Evolutionary conservation across 768 basidiomycete species (phyloP), one percentile per base, ranked within the genome.

Genomic region (Naganishia vaughanmartiniae): DNA sequence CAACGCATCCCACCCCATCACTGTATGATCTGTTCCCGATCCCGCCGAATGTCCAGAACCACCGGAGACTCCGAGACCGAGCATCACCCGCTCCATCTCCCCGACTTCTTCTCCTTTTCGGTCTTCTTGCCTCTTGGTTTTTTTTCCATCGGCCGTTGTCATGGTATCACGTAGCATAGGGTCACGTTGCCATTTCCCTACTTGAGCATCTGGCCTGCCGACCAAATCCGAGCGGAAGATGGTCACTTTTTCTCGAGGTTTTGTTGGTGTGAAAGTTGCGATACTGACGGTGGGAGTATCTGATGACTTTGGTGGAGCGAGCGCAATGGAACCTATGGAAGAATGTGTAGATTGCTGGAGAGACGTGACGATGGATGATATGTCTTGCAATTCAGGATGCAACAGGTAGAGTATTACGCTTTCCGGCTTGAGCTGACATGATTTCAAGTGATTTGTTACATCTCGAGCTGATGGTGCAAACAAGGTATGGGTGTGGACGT

Each of bases 81-180:
- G 26, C 65, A 71, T 56, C 5, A 67, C 55, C 28, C 54, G 48
- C 39, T 71, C 65, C 39, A 71, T 66, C 34, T 71, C 70, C 12
- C 70, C 70, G 17, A 71, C 60, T 10, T 71, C 55, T 30, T 63
- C 42, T 21, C 70, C 70, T 34, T 71, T 66, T 17, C 70, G 70
- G 26, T 66, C 63, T 54, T 66, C 65, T 4, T 53, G 30, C 46
- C 65, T 39, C 60, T 63, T 63, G 60, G 3, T 66, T n/a, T 45
- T 51, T 28, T 34, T 28, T 15, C 31, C 65, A 45, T 65, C 19
- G 33, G 70, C 21, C 19, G 53, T 30, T 1, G 67, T 54, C 39
- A 55, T 55, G 36, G 67, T 36, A 19, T 54, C 51, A 10, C 42
- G 28, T 17, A 56, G 39, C n/a, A 68, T 24, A 15, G 58, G 17